Base-by-base conservation (phyloP, 345 rosid species). In the Linum tenue region DNA sequence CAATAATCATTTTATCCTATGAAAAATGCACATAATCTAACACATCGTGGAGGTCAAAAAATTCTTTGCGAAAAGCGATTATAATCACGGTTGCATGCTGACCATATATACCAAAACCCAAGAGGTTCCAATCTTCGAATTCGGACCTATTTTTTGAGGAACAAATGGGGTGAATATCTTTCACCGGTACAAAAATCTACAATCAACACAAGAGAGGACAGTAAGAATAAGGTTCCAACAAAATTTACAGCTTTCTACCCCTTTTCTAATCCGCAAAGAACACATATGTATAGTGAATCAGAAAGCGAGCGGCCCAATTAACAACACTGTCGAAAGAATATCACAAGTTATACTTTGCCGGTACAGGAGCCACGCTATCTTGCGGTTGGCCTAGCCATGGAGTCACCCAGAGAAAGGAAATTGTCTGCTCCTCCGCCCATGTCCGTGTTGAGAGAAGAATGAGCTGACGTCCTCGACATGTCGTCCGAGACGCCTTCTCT, bases 401-500 rank as follows among this genome's bases (percentile, higher is more conserved):
- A 77, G 4, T 83, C 97, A 44, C 84, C 92, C 3, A 88, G 69
- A 3, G 85, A 75, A 31, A 85, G 75, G 66, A 65, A 85, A 64
- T 80, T 84, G 40, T 83, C 91, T 3, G 31, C 31, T 22, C 82
- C 58, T 65, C 83, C 95, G 5, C 70, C 85, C 60, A 76, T 10
- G 66, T 85, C 91, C 56, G 74, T 56, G 42, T 79, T 83, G 58
- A 80, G 73, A 4, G 91, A 95, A 11, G 99, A 90, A 68, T 80
- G 94, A 16, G 68, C 76, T 1, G 97, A 94, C 64, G 79, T 76
- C 63, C 90, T 77, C 0, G 90, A 88, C 79, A 87, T 80, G 12
- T 90, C 90, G 48, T 91, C 99, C 0, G 97, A 91, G 56, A 69
- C 66, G 2, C 94, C 95, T 22, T 83, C 95, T 76, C 88, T 84